A percentile compares a stretch with the other conserved stretches of the same genome.
These are phyloP conservation scores for Suillus decipiens DNA, from an alignment of 768 basidiomycete species.

Conservation along the genomic window DNA sequence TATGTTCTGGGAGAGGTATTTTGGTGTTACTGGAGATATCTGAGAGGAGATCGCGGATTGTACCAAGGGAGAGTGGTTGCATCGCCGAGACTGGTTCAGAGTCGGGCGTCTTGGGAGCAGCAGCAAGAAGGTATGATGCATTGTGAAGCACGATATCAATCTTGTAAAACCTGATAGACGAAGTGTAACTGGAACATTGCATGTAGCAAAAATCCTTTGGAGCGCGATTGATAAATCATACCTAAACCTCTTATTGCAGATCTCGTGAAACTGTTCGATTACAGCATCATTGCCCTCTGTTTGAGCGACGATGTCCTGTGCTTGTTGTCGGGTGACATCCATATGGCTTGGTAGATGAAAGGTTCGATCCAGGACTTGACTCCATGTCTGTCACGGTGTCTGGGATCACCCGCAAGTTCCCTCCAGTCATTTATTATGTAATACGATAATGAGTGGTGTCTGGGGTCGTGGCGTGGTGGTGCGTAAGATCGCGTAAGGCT, in stretches of 20 bases:
- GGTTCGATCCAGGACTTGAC: background rate
- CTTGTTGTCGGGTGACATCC: conserved; percentile 30
- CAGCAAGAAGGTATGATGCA: conserved; percentile 24
- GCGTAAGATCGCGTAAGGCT: no score
- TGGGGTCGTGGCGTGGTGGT: no score
- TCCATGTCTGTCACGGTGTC: background rate
- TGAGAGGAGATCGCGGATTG: conserved; percentile 41
- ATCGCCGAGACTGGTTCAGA: conserved; percentile 5
- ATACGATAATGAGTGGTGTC: no score
- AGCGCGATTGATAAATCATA: conserved; percentile 13
- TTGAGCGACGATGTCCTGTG: conserved; percentile 31
- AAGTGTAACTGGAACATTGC: conserved; percentile 29
- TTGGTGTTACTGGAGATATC: conserved; percentile 45
- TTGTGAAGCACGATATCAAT: conserved; percentile 27
- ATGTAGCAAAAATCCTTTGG: background rate
- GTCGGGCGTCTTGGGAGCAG: conserved; percentile 18
- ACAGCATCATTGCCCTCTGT: conserved; percentile 20
- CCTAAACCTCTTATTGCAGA: conserved; percentile 33
- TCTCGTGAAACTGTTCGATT: conserved; percentile 24
- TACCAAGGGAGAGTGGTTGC: conserved; percentile 30
- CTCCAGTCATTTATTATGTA: no score
- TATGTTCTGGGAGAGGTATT: conserved; percentile 51
- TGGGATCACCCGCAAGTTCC: no score
- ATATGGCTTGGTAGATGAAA: background rate
- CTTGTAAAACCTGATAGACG: conserved; percentile 27